These are phyloP conservation scores for Fusarium citri DNA, from an alignment of 2,329 filamentous ascomycete genomes.

Conservation along the genomic window DNA sequence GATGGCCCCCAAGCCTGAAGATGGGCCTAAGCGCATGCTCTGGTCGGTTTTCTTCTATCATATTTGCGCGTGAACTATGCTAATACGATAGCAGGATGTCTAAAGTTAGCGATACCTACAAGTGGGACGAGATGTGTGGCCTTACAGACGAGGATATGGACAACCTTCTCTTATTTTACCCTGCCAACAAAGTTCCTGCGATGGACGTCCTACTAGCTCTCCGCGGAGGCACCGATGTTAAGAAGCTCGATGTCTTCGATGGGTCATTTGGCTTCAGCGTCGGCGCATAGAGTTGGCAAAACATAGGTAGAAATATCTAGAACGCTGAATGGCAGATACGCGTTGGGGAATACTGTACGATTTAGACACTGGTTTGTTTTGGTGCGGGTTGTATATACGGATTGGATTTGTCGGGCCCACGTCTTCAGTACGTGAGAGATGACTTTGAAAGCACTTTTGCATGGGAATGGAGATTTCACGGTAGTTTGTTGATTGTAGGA, in stretches of 20 bases:
- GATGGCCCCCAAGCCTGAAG: constrained; percentile 76
- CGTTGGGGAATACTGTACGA: constrained; percentile 34
- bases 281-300: constrained; percentile 50
- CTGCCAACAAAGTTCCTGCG: constrained; percentile 64
- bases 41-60: constrained; percentile 68
- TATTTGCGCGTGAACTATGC: neutral
- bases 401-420: constrained; percentile 21
- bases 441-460: constrained; percentile 6
- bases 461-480: constrained; percentile 7
- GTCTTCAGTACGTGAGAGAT: neutral
- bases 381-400: constrained; percentile 39
- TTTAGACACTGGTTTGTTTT: constrained; percentile 33
- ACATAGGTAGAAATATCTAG: neutral
- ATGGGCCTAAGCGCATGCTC: constrained; percentile 88
- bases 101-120: constrained; percentile 88
- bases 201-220: constrained; percentile 67
- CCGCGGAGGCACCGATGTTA: constrained; percentile 58
- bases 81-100: constrained; percentile 75
- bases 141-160: constrained; percentile 89
- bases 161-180: constrained; percentile 81
- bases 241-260: constrained; percentile 67
- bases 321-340: constrained; percentile 5
- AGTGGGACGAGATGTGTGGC: constrained; percentile 83
- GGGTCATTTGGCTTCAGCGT: constrained; percentile 70
- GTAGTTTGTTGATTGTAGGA: neutral